These are phyloP conservation scores for Colletotrichum sp. DNA, from an alignment of 2,329 filamentous ascomycete species.

Conservation along the genomic window DNA sequence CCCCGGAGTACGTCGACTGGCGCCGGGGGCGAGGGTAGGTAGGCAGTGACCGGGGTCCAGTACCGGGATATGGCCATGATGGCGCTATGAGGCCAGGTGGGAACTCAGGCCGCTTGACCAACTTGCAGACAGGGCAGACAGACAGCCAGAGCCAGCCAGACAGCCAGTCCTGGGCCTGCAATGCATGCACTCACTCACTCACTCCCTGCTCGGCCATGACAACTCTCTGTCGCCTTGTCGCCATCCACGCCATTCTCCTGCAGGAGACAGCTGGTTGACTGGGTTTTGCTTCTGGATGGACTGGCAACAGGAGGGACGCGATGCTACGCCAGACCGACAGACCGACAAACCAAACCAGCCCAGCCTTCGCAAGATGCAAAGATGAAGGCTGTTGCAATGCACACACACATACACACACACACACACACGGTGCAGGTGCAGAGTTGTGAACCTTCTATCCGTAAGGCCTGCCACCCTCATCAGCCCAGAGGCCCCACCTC, in stretches of 20 bases:
- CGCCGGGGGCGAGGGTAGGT: too few species aligned
- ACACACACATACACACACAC: neutral
- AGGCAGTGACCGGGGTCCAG: too few species aligned
- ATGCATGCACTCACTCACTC: neutral
- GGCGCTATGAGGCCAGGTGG: neutral
- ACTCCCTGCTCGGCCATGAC: neutral
- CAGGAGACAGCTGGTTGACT: neutral
- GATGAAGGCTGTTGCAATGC: neutral
- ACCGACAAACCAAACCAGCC: neutral
- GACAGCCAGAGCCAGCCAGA: neutral
- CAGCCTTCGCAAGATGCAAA: neutral
- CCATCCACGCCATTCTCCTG: neutral
- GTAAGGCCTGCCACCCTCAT: neutral
- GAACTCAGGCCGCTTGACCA: slow-evolving; percentile 1
- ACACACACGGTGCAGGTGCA: neutral
- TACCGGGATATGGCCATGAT: neutral
- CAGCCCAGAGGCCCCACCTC: neutral
- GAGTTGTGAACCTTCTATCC: neutral
- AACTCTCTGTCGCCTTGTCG: neutral
- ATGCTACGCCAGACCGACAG: slow-evolving; percentile 10
- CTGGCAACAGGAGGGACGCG: neutral
- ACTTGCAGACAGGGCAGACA: slow-evolving; percentile 2
- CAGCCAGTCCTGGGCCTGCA: neutral
- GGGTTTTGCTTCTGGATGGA: neutral
- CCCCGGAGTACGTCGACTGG: too few species aligned